phyloP scores from a whole-genome alignment of 1,284 basidiomycete species.

The Pyrrhoderma noxium region DNA sequence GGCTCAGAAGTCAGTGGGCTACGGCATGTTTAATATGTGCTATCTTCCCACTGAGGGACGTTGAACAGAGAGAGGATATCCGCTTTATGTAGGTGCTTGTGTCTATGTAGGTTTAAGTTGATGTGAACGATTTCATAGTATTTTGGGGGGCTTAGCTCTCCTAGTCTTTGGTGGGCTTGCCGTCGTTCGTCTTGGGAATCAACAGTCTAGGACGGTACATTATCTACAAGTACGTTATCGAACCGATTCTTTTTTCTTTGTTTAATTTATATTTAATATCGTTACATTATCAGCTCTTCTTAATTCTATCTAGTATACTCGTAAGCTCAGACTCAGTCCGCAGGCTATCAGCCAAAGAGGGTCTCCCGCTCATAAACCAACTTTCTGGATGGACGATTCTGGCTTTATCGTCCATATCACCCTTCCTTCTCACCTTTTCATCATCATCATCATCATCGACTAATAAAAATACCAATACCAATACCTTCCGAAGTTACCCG shows the following conservation, averaged over 20 bases:
- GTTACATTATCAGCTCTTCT: constrained; percentile 24
- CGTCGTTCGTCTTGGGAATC: constrained; percentile 4
- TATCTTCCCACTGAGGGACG: constrained; percentile 65
- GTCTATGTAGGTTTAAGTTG: background rate
- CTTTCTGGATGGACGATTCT: constrained; percentile 61
- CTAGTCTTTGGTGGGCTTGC: constrained; percentile 4
- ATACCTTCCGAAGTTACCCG: constrained; percentile 33
- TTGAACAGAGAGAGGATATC: constrained; percentile 70
- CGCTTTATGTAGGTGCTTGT: constrained; percentile 48
- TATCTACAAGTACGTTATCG: constrained; percentile 5
- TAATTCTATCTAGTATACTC: constrained; percentile 42
- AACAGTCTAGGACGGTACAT: constrained; percentile 1
- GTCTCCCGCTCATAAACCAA: constrained; percentile 61
- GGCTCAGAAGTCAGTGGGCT: constrained; percentile 41
- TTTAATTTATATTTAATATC: background rate
- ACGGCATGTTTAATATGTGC: constrained; percentile 47
- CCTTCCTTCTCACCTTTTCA: background rate
- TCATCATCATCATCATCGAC: constrained; percentile 26
- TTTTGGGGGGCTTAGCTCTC: constrained; percentile 13
- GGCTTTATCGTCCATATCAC: background rate
- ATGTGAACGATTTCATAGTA: background rate
- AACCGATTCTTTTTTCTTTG: background rate
- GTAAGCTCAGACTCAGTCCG: constrained; percentile 52
- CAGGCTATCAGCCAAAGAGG: constrained; percentile 58
- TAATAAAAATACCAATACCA: constrained; percentile 18